A percentile compares a stretch with the other conserved stretches of the same genome.
Evolutionary conservation across 768 basidiomycete species (phyloP).

Genomic region (Tylopilus subfusipes): DNA sequence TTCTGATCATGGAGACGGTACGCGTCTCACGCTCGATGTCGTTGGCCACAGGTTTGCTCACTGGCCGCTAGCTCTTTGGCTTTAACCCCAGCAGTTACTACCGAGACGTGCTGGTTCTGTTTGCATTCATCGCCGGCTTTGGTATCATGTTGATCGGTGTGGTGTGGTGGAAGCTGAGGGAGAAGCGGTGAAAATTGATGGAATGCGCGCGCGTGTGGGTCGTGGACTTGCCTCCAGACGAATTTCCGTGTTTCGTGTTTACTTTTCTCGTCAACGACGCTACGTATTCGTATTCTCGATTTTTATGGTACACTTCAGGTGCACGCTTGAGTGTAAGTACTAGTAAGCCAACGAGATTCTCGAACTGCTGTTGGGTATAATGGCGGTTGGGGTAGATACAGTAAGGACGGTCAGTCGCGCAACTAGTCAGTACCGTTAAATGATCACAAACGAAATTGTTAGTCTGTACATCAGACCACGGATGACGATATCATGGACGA

Average conservation of each 20-base stretch:
- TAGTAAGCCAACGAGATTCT: no score
- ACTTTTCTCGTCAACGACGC: background rate
- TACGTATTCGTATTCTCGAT: background rate
- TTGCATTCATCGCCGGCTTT: slow-evolving; percentile 83
- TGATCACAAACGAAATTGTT: no score
- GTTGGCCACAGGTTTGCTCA: background rate
- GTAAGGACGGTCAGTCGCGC: no score
- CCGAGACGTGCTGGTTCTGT: slow-evolving; percentile 81
- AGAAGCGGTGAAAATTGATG: slow-evolving; percentile 51
- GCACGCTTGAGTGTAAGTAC: background rate
- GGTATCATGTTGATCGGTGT: slow-evolving; percentile 65
- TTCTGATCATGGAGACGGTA: slow-evolving; percentile 82
- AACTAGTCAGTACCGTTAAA: no score
- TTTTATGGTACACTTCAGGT: background rate
- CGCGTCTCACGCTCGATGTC: slow-evolving; percentile 18
- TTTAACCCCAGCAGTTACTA: slow-evolving; percentile 83
- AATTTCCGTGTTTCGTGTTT: background rate
- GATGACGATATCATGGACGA: no score
- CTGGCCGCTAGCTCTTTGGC: slow-evolving; percentile 65
- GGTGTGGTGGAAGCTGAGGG: slow-evolving; percentile 76
- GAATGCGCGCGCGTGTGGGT: background rate
- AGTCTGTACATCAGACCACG: no score
- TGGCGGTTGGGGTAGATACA: no score
- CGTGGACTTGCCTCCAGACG: background rate
- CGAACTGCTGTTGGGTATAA: no score